Evolutionary conservation across 345 rosid species (phyloP), one percentile per base, ranked within the genome.

Genomic region (Eucalyptus curtisii): DNA sequence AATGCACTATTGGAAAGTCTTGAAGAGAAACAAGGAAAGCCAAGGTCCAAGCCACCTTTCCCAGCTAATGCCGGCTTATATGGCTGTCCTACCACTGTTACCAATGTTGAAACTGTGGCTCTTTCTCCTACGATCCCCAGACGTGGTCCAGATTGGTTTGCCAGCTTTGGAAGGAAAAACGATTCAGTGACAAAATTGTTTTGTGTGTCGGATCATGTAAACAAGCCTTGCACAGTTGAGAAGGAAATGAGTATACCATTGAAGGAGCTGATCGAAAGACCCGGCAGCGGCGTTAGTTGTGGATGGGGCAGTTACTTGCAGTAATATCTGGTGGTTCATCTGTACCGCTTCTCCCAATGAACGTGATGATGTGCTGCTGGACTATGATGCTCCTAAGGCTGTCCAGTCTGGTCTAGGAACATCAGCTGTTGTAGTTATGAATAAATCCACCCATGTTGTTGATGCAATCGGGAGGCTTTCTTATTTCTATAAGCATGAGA

Each of bases 121-220:
- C 98, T 98, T 91, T 98, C 99, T 86, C 99, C 99, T 89, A 95
- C 99, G 87, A 97, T 98, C 89, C 90, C 97, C 89, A 94, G 99
- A 92, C 99, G 97, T 85, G 98, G 99, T 25, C 99, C 99, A 16
- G 99, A 98, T 88, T 96, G 99, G 99, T 97, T 97, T 94, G 94
- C 99, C n/a, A 95, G 99, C 91, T 98, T 98, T 86, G 99, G 99
- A 80, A 92, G 99, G 94, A 97, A 96, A 92, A 96, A 96, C 89
- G 96, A 97, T 92, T 90, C 99, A 17, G 99, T 98, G 85, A 96
- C 99, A 61, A 96, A 96, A 89, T 91, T 96, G 89, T 97, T 93
- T 82, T 97, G 97, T 20, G 91, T 94, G 50, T 96, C 98, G 1
- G 98, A 98, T 84, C 99, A 97, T 89, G 98, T 97, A 90, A 96